Evolutionary conservation across 352 stramenopile species (phyloP), one percentile per base, ranked within the genome.

Genomic region (Pseudoperonospora humuli): DNA sequence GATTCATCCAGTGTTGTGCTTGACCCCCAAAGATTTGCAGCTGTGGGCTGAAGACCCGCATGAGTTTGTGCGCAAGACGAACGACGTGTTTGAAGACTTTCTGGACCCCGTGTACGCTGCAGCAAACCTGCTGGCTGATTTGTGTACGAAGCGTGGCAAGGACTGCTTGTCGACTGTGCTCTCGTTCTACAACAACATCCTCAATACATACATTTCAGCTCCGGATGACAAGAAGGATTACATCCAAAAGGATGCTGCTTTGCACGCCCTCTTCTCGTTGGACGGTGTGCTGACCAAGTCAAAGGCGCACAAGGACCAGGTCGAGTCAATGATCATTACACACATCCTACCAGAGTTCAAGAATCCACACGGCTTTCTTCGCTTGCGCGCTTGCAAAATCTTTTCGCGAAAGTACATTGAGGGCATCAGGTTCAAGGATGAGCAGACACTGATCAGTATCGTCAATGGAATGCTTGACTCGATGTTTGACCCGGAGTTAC

Each of bases 81-180:
- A 97, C 73, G 94, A 97, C 61, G 92, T 97, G n/a, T 83, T 98
- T 49, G 89, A 96, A 33, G 96, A 98, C 57, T 98, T 97, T 64
- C 77, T 98, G 27, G 92, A 97, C 62, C 95, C 96, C 0, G 76
- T 94, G 19, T 96, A 96, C 71, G 90, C 87, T 0, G 95, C 93
- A 9, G 77, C 96, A 28, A 97, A 96, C 37, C 50, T 98, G n/a
- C 77, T 98, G 5, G 80, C 85, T 0, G 90, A 97, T 40, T 51
- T 97, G 25, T 96, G 96, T 48, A 97, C 95, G 28, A 94, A 97
- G 65, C 84, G 94, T 41, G 84, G 86, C 29, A 96, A 97, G 68
- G 93, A 98, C 68, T 96, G 88, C 26, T 77, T 97, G 33, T 76
- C 86, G 31, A 91, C 89, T 45, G 74, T 98, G 42, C 60, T 98